A percentile compares a stretch with the other conserved stretches of the same genome.
These are phyloP conservation scores for Fusarium euwallaceae DNA, from an alignment of 2,329 filamentous ascomycete species.

Conservation along the genomic window DNA sequence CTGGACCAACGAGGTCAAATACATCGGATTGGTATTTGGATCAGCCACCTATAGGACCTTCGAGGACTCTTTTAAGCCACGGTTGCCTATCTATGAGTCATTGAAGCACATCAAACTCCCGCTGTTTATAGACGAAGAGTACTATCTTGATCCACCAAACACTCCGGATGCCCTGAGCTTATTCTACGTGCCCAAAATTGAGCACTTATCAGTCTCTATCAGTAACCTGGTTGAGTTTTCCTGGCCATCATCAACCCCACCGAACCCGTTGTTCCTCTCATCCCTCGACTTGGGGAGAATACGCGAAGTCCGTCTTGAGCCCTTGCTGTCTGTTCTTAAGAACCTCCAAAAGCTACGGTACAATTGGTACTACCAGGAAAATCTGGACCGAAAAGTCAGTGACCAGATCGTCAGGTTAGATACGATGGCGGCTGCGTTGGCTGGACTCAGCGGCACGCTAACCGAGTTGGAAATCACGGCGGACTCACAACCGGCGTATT, in stretches of 20 bases:
- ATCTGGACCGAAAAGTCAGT: not conserved
- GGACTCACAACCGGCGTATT: not conserved
- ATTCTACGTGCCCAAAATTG: not conserved
- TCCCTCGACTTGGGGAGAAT: not conserved
- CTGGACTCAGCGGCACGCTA: not conserved
- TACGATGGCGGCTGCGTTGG: not conserved
- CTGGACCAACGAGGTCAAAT: not conserved
- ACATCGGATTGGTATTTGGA: not conserved
- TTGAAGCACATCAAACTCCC: not conserved
- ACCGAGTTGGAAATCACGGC: not conserved
- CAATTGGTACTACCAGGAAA: not conserved
- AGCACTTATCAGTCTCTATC: not conserved
- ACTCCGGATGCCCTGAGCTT: not conserved
- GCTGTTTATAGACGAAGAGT: no score
- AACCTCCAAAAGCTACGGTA: not conserved
- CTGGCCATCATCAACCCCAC: not conserved
- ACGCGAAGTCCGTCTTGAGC: not conserved
- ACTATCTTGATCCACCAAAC: not conserved
- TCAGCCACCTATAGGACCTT: not conserved
- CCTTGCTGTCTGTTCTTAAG: not conserved
- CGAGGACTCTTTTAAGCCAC: not conserved
- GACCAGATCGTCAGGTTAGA: not conserved
- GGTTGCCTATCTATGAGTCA: not conserved
- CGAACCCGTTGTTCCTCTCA: not conserved
- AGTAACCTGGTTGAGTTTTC: not conserved